Evolutionary conservation across 2,329 filamentous ascomycete species (phyloP).

Genomic region (Claviceps purpurea): DNA sequence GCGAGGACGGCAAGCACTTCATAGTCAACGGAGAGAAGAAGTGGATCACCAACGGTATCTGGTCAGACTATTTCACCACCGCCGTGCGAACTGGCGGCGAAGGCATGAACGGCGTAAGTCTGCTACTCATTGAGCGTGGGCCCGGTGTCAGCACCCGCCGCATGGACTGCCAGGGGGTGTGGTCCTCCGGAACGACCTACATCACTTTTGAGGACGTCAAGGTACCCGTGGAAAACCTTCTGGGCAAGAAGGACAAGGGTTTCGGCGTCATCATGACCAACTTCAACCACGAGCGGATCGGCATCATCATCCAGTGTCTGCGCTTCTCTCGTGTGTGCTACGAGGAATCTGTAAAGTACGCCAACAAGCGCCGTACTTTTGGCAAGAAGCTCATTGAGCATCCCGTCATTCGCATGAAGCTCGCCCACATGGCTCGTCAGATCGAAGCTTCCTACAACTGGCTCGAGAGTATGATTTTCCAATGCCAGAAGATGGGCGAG

Average conservation of each 20-base stretch:
- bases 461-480: slow-evolving; percentile 90
- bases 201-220: slow-evolving; percentile 98
- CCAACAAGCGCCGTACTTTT: slow-evolving; percentile 92
- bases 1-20: slow-evolving; percentile 93
- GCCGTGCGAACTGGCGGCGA: slow-evolving; percentile 79
- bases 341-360: slow-evolving; percentile 93
- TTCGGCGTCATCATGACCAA: slow-evolving; percentile 99
- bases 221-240: slow-evolving; percentile 95
- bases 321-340: slow-evolving; percentile 95
- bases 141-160: slow-evolving; percentile 83
- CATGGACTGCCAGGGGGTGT: slow-evolving; percentile 98
- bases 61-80: slow-evolving; percentile 94
- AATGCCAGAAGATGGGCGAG: slow-evolving; percentile 86
- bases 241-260: slow-evolving; percentile 95
- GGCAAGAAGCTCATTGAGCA: slow-evolving; percentile 95
- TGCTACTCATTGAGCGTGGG: slow-evolving; percentile 82
- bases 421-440: slow-evolving; percentile 95
- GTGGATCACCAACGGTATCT: slow-evolving; percentile 98
- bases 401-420: slow-evolving; percentile 92
- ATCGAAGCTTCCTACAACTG: slow-evolving; percentile 96
- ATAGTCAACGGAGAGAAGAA: slow-evolving; percentile 99
- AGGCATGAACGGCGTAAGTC: slow-evolving; percentile 85
- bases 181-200: slow-evolving; percentile 90
- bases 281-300: slow-evolving; percentile 98
- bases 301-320: slow-evolving; percentile 94